Conservation (phyloP, 148 eudicot species). For the Rhododendron ferrugineum region DNA sequence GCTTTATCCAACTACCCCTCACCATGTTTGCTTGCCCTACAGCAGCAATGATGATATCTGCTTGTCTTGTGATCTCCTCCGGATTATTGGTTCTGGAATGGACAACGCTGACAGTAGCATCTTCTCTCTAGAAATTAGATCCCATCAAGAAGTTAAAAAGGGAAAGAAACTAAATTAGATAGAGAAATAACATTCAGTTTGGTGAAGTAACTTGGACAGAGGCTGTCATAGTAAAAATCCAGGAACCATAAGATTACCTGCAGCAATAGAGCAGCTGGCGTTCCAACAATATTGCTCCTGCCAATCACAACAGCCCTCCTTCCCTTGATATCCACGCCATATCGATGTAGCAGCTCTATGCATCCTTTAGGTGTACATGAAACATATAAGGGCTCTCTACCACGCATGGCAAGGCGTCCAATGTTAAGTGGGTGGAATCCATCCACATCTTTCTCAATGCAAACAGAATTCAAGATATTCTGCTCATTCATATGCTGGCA, state of each 20-base stretch:
- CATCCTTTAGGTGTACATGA: conserved; percentile 98
- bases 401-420: conserved; percentile 88
- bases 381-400: conserved; percentile 85
- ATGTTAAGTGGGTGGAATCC: conserved; percentile 87
- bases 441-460: conserved; percentile 66
- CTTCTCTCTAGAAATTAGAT: conserved; percentile 50
- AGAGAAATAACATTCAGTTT: too few relatives aligned
- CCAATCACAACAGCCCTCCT: conserved; percentile 92
- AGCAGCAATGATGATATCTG: conserved; percentile 88
- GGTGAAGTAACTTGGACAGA: too few relatives aligned
- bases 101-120: conserved; percentile 83
- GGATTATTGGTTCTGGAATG: conserved; percentile 88
- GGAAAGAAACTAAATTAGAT: too few relatives aligned
- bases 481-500: conserved; percentile 85
- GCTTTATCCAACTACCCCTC: conserved; percentile 89
- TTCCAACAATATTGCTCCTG: conserved; percentile 91
- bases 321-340: conserved; percentile 67
- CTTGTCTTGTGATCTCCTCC: conserved; percentile 73
- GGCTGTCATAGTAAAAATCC: too few relatives aligned
- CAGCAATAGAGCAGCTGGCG: conserved; percentile 87
- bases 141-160: too few relatives aligned
- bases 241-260: conserved; percentile 15
- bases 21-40: conserved; percentile 91
- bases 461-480: conserved; percentile 35
- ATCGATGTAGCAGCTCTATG: conserved; percentile 78